A percentile compares a stretch with the other conserved stretches of the same genome.
phyloP scores from a whole-genome alignment of 2,329 filamentous ascomycete genomes.

The Sphaerostilbella broomeana region DNA sequence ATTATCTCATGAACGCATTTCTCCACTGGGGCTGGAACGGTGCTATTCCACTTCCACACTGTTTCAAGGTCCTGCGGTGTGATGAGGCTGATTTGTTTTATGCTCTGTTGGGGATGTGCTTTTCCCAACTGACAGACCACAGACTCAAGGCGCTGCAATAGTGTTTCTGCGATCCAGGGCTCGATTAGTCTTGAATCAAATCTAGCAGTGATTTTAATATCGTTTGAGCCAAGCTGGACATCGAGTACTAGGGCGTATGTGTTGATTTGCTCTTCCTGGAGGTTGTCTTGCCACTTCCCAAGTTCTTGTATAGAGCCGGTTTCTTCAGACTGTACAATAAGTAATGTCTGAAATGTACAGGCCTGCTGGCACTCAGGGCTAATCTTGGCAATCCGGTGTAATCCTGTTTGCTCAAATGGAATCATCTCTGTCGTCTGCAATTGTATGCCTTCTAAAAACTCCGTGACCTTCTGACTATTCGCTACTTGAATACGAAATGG shows the following conservation, averaged over 20 bases:
- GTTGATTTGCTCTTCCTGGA: background rate
- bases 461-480: background rate
- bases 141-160: background rate
- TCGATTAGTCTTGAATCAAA: slow-evolving; percentile 2
- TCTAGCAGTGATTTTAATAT: background rate
- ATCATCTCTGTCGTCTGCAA: slow-evolving; percentile 3
- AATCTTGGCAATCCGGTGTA: slow-evolving; percentile 3
- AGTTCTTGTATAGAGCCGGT: background rate
- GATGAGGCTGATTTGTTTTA: background rate
- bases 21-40: background rate
- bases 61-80: background rate
- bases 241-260: slow-evolving; percentile 4
- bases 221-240: background rate
- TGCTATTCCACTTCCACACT: background rate
- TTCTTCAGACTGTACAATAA: slow-evolving; percentile 3
- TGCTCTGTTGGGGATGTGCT: background rate
- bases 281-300: background rate
- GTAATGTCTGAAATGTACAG: slow-evolving; percentile 2
- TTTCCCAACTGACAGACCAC: background rate
- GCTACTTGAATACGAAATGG: background rate
- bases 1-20: slow-evolving; percentile 2
- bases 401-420: slow-evolving; percentile 5
- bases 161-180: background rate
- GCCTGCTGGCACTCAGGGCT: background rate
- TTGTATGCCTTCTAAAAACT: background rate